Conservation (phyloP, 306 rosid genomes). For the Notholithocarpus densiflorus region DNA sequence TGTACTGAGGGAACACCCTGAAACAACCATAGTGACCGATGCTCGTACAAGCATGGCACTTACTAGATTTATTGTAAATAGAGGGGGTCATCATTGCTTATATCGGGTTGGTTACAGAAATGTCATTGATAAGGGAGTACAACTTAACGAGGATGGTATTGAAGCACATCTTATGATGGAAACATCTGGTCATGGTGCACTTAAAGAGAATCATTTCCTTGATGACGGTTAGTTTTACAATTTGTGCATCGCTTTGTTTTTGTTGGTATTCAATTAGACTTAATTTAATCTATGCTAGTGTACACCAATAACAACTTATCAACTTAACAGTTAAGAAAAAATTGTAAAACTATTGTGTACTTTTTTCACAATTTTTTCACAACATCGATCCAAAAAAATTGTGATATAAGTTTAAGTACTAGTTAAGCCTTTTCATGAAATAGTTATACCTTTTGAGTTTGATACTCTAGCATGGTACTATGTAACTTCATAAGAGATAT, state of each 20-base stretch:
- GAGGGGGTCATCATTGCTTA: constrained; percentile 78
- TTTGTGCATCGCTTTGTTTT: not conserved
- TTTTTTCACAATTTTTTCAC: no score
- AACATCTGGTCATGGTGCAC: constrained; percentile 93
- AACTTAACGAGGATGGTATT: constrained; percentile 59
- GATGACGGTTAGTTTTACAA: constrained; percentile 65
- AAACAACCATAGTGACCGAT: constrained; percentile 69
- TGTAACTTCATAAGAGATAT: no score
- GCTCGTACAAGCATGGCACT: constrained; percentile 84
- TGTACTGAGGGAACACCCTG: constrained; percentile 71
- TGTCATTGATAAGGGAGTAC: constrained; percentile 83
- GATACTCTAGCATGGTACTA: no score
- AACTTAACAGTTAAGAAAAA: no score
- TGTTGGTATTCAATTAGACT: no score
- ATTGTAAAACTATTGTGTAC: no score
- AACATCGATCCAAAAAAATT: no score
- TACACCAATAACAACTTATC: no score
- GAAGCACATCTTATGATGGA: constrained; percentile 92
- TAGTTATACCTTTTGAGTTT: no score
- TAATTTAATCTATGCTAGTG: no score
- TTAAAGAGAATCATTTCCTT: constrained; percentile 82
- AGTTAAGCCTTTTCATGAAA: no score
- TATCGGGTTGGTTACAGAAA: constrained; percentile 91
- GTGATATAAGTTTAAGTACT: no score
- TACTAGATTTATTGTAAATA: constrained; percentile 52